Conservation (phyloP, 352 stramenopile species). For the Phytophthora sansomeana region DNA sequence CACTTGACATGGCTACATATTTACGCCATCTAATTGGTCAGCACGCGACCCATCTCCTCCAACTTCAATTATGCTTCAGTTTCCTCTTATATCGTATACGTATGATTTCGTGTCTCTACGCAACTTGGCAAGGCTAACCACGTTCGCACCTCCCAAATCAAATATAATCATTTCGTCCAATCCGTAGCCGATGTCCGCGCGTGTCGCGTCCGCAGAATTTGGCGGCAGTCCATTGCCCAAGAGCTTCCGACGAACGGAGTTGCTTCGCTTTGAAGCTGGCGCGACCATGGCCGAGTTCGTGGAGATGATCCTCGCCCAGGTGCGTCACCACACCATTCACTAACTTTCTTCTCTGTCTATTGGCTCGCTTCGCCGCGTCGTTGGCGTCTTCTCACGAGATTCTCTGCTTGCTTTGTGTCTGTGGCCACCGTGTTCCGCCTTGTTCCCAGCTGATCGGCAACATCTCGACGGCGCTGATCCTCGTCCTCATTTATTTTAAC, state of each 20-base stretch:
- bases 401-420: neutral
- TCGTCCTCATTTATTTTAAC: constrained; percentile 91
- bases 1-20: constrained; percentile 23
- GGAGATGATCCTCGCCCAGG: constrained; percentile 86
- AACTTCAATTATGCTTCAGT: constrained; percentile 25
- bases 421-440: neutral
- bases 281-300: constrained; percentile 79
- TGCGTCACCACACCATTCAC: constrained; percentile 25
- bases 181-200: neutral
- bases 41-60: constrained; percentile 9
- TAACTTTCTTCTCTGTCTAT: constrained; percentile 1
- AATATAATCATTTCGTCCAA: constrained; percentile 13
- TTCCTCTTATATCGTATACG: constrained; percentile 22
- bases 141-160: neutral
- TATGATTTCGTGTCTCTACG: constrained; percentile 25
- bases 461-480: constrained; percentile 87
- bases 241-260: too few relatives aligned
- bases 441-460: constrained; percentile 81
- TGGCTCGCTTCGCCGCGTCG: neutral
- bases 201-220: constrained; percentile 11
- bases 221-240: neutral
- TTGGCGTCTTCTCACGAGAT: neutral
- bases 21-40: constrained; percentile 19
- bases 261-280: neutral
- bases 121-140: neutral